These are phyloP conservation scores for Trichoderma sp. DNA, from an alignment of 2,329 filamentous ascomycete genomes.

Conservation along the genomic window DNA sequence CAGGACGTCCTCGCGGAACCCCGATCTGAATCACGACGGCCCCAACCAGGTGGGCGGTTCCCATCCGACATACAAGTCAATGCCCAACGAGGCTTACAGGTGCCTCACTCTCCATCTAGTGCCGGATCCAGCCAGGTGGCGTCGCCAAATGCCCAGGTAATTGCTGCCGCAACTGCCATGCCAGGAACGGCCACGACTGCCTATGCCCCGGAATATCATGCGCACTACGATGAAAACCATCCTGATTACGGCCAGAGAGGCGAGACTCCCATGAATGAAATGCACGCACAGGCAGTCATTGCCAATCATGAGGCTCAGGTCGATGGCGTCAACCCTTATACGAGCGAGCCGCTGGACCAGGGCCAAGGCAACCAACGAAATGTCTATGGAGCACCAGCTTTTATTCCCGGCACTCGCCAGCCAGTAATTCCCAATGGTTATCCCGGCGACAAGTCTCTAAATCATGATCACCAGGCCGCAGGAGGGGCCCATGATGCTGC, in stretches of 20 bases:
- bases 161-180: conserved; percentile 59
- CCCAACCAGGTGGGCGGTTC: conserved; percentile 93
- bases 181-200: conserved; percentile 37
- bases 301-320: conserved; percentile 53
- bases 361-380: conserved; percentile 27
- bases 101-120: conserved; percentile 77
- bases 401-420: conserved; percentile 11
- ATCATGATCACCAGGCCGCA: not conserved
- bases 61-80: conserved; percentile 90
- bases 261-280: conserved; percentile 49
- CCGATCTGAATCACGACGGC: conserved; percentile 64
- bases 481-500: not conserved
- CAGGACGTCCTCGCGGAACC: conserved; percentile 49
- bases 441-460: not conserved
- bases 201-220: conserved; percentile 38
- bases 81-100: conserved; percentile 74
- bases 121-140: conserved; percentile 66
- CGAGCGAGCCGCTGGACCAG: conserved; percentile 45
- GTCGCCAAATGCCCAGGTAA: conserved; percentile 56
- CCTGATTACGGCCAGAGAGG: conserved; percentile 50
- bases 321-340: conserved; percentile 62
- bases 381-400: not conserved
- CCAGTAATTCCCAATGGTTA: not conserved
- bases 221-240: conserved; percentile 21
- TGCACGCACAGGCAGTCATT: conserved; percentile 53